phyloP scores from a whole-genome alignment of 805 yeast genomes.

The Candida tallmaniae region DNA sequence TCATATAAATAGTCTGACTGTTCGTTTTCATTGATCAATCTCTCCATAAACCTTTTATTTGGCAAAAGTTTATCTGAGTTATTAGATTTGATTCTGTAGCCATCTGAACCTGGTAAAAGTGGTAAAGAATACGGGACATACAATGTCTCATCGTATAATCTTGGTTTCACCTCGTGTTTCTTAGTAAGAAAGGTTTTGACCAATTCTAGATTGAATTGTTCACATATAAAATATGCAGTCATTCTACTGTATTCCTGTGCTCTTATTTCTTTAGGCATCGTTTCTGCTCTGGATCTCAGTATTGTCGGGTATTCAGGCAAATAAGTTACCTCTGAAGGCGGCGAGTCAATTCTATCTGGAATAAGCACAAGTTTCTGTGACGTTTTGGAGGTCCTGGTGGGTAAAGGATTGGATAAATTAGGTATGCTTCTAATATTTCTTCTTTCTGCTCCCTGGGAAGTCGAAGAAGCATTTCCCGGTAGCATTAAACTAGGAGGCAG shows the following conservation, averaged over 20 bases:
- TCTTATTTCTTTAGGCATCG: slow-evolving; percentile 54
- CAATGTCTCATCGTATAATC: slow-evolving; percentile 88
- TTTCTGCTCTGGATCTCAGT: slow-evolving; percentile 49
- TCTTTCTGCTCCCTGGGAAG: slow-evolving; percentile 10
- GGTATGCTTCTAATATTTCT: slow-evolving; percentile 46
- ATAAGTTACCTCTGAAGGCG: slow-evolving; percentile 9
- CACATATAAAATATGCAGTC: slow-evolving; percentile 89
- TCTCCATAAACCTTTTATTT: slow-evolving; percentile 59
- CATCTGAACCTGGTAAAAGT: slow-evolving; percentile 75
- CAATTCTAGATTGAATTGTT: slow-evolving; percentile 62
- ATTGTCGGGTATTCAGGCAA: slow-evolving; percentile 22
- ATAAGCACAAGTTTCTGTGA: slow-evolving; percentile 83
- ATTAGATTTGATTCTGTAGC: slow-evolving; percentile 71
- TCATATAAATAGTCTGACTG: slow-evolving; percentile 90
- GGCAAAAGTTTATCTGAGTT: slow-evolving; percentile 42
- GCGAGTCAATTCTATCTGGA: slow-evolving; percentile 48
- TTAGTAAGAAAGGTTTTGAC: slow-evolving; percentile 61
- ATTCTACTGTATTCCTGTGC: slow-evolving; percentile 72
- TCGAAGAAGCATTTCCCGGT: slow-evolving; percentile 10
- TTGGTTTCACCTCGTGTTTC: slow-evolving; percentile 78
- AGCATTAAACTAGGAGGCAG: slow-evolving; percentile 17
- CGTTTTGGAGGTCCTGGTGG: slow-evolving; percentile 77
- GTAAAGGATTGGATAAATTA: slow-evolving; percentile 51
- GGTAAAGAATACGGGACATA: slow-evolving; percentile 90
- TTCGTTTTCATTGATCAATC: slow-evolving; percentile 73